Base-by-base conservation (phyloP, 345 rosid species). In the Eutrema japonicum region DNA sequence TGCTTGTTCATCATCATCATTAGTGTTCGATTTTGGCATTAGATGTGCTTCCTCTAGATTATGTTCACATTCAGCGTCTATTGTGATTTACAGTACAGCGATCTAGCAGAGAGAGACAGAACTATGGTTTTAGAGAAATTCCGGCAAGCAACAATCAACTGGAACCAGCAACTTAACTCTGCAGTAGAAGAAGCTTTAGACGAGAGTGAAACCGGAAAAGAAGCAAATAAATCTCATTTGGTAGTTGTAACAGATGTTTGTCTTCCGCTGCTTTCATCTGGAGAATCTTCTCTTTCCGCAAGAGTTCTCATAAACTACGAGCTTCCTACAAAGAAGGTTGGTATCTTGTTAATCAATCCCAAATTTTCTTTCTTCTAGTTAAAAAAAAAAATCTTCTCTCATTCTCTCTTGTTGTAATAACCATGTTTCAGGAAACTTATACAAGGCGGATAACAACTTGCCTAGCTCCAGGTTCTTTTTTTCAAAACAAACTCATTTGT, bases 251-350 rank as follows among this genome's bases (percentile, higher is more conserved):
- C 96, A 0, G 97, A 91, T 79, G 84, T 87, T 63, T 94, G 96
- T 79, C 96, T 91, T 77, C 96, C 93, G 0, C 70, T 88, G 29
- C 61, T 85, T 76, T 70, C 89, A 64, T 80, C 88, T 1, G 91
- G 97, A 27, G 95, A 94, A 63, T 78, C 87, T 0, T 53, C 92
- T 27, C 71, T 91, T 27, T 71, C 88, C 27, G 88, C 98, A 26
- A 80, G 89, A 6, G 79, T 94, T 74, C 76, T 94, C 74, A 94
- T 94, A 52, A 91, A 94, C 85, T 91, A 89, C 37, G 97, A 85
- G 64, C 77, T 94, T 47, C 97, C 98, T 30, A 36, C 86, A 5
- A 94, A 85, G 80, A 91, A 91, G 96, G 96, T 88, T 51, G 18
- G 56, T 46, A 0, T 18, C 16, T 58, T 66, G 35, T 13, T 14